Base-by-base conservation (phyloP, 2,329 filamentous ascomycete species). In the Rhynchosporium graminicola region DNA sequence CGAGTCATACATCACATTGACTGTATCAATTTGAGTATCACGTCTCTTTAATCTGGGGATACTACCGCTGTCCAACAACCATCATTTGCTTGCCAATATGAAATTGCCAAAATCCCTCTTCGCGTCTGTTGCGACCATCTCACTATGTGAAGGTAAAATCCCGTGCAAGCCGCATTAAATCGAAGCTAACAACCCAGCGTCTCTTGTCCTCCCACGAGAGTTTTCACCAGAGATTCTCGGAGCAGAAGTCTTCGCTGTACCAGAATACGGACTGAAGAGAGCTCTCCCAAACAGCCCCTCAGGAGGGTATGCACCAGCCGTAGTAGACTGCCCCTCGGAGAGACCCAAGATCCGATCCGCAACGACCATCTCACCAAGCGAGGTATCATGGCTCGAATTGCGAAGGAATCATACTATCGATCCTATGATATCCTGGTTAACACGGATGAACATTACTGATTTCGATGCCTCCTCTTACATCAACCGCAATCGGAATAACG, bases 391-490 rank as follows among this genome's bases (percentile, higher is more conserved):
- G 92, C 80, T 97, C 13, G 73, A 84, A 57, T 80, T 80, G 64
- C 85, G 94, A 62, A 84, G 92, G 66, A 84, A 85, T 64, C 87
- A 88, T 67, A 96, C 92, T 0, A 77, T 93, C 20, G 76, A 85
- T 9, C 87, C 91, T n/a, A 88, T 97, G 83, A 84, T 82, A 60
- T 82, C 88, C 20, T 86, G 96, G 67, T 81, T 98, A 57, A 79
- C 79, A 20, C 84, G 89, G 62, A 81, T 91, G 71, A 86, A 86
- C 69, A 93, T 98, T 65, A 77, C 83, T n/a, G 86, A 83, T 63
- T 94, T 97, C 65, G 87, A 97, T 75, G 88, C 87, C n/a, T 80
- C 79, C 0, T 74, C 77, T 1, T 98, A 95, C 74, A 86, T 98
- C 69, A 81, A 87, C 59, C 77, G 77, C 1, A 75, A 85, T 63